Percentiles rank a stretch among this genome's conserved stretches.
Conservation (phyloP, 1,139 yeast species). For the Geotrichum citri-aurantii region DNA sequence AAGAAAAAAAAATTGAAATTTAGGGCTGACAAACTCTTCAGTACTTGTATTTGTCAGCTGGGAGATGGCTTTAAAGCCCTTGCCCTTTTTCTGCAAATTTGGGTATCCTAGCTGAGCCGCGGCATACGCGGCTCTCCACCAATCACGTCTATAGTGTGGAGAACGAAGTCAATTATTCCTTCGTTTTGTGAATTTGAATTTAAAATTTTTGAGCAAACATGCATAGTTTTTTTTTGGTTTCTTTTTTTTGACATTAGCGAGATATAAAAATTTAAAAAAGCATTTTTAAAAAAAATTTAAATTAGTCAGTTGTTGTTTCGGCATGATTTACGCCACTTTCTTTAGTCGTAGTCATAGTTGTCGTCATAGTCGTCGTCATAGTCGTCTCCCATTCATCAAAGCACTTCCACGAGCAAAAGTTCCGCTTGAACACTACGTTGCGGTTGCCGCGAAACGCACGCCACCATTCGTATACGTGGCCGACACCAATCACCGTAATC, state of each 20-base stretch:
- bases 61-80: not conserved
- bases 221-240: not conserved
- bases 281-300: not conserved
- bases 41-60: not conserved
- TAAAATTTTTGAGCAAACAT: not conserved
- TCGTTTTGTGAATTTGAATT: too few species aligned
- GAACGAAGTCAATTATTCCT: too few species aligned
- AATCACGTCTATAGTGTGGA: not conserved
- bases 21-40: not conserved
- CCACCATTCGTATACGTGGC: slow-evolving; percentile 60
- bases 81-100: not conserved
- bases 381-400: slow-evolving; percentile 21
- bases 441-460: slow-evolving; percentile 31
- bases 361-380: not conserved
- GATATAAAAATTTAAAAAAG: not conserved
- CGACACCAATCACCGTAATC: slow-evolving; percentile 46
- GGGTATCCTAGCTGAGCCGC: not conserved
- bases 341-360: not conserved
- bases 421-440: slow-evolving; percentile 18
- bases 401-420: slow-evolving; percentile 25
- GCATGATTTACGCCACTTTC: not conserved
- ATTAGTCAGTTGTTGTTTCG: not conserved
- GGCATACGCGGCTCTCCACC: not conserved
- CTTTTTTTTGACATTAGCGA: not conserved
- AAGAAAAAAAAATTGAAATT: slow-evolving; percentile 1